phyloP scores from a whole-genome alignment of 352 stramenopile species.

The Pythium myriotylum region DNA sequence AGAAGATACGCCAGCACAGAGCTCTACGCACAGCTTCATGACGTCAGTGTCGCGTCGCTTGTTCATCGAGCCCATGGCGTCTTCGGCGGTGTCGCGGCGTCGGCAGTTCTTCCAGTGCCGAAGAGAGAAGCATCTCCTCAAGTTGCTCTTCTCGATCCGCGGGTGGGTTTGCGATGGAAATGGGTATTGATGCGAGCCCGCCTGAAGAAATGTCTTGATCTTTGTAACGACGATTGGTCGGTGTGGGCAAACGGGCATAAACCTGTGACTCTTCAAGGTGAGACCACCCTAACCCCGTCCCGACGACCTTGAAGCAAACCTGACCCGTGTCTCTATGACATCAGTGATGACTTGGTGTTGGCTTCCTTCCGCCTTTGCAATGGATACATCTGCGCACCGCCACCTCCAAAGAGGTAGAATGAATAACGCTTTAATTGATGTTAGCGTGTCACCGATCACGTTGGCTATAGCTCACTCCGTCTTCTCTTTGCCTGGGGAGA shows the following conservation, averaged over 20 bases:
- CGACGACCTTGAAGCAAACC: slow-evolving; percentile 26
- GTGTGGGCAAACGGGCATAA: not conserved
- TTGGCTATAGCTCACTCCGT: too few species aligned
- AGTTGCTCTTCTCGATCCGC: slow-evolving; percentile 24
- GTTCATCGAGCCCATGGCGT: slow-evolving; percentile 69
- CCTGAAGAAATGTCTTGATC: not conserved
- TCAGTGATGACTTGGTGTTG: slow-evolving; percentile 4
- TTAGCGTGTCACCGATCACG: too few species aligned
- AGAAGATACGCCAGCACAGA: too few species aligned
- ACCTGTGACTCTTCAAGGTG: slow-evolving; percentile 19
- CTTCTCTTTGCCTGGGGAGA: too few species aligned
- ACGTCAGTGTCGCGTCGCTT: slow-evolving; percentile 88
- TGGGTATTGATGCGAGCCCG: too few species aligned
- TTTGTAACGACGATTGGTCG: slow-evolving; percentile 12
- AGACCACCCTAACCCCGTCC: slow-evolving; percentile 10
- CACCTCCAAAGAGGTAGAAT: too few species aligned
- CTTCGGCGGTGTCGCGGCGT: slow-evolving; percentile 12
- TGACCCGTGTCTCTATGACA: slow-evolving; percentile 10
- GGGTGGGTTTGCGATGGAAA: slow-evolving; percentile 9
- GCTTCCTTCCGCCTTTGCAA: too few species aligned
- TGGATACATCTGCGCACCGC: too few species aligned
- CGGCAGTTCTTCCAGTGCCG: slow-evolving; percentile 21
- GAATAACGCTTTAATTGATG: too few species aligned
- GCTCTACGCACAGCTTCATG: slow-evolving; percentile 87
- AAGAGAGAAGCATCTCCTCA: slow-evolving; percentile 27